Conservation (phyloP, 169 alveolate species). For the Plasmodium inui region DNA sequence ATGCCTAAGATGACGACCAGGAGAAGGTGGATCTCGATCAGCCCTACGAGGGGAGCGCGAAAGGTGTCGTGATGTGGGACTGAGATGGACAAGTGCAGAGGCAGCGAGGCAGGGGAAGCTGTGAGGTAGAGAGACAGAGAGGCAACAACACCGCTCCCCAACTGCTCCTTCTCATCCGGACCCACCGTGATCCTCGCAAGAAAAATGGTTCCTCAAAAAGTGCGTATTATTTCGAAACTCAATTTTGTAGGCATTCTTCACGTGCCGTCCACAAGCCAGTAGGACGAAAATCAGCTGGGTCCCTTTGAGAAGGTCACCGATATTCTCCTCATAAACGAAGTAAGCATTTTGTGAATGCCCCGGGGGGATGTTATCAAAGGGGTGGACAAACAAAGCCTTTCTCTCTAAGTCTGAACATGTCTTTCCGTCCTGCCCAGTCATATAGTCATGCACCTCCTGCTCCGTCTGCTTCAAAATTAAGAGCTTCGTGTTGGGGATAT, state of each 20-base stretch:
- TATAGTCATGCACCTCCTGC: slow-evolving; percentile 40
- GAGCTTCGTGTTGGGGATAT: slow-evolving; percentile 29
- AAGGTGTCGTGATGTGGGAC: not conserved
- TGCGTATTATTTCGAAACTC: slow-evolving; percentile 34
- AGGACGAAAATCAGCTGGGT: slow-evolving; percentile 28
- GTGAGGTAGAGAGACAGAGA: no score
- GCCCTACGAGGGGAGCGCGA: not conserved
- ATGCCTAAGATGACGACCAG: slow-evolving; percentile 9
- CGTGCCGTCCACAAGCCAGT: slow-evolving; percentile 22
- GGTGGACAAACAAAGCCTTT: slow-evolving; percentile 28
- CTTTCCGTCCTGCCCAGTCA: slow-evolving; percentile 31
- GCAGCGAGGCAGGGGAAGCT: not conserved
- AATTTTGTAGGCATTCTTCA: slow-evolving; percentile 62
- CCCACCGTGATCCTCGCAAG: slow-evolving; percentile 75
- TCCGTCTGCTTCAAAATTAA: slow-evolving; percentile 34
- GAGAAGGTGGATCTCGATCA: slow-evolving; percentile 36
- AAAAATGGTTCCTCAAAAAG: slow-evolving; percentile 60
- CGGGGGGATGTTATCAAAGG: slow-evolving; percentile 2
- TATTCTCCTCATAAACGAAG: slow-evolving; percentile 32
- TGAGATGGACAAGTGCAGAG: not conserved
- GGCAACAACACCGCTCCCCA: not conserved
- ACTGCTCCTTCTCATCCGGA: not conserved
- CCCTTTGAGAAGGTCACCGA: not conserved
- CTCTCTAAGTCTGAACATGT: slow-evolving; percentile 43
- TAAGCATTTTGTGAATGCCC: not conserved